Percentiles rank a stretch among this genome's conserved stretches.
Evolutionary conservation across 345 rosid genomes (phyloP).

Genomic region (Gossypium bickii): DNA sequence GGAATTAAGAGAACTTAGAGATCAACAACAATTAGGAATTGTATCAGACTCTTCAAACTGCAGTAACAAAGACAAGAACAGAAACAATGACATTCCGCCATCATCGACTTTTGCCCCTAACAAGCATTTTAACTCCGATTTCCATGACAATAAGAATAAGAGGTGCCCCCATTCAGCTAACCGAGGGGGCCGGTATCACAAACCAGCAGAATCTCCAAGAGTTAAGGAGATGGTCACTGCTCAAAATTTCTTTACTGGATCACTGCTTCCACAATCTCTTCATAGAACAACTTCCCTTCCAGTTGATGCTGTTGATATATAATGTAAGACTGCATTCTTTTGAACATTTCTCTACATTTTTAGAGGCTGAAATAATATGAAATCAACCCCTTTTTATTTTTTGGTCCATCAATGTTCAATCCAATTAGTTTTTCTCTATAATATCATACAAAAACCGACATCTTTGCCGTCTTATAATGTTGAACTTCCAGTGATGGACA

Average conservation of each 20-base stretch:
- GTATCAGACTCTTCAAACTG: slow-evolving; percentile 25
- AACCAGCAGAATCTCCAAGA: slow-evolving; percentile 24
- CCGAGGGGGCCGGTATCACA: slow-evolving; percentile 28
- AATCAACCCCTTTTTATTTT: slow-evolving; percentile 8
- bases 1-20: slow-evolving; percentile 49
- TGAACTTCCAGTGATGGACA: too few relatives aligned
- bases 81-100: slow-evolving; percentile 14
- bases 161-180: slow-evolving; percentile 33
- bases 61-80: slow-evolving; percentile 21
- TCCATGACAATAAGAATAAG: slow-evolving; percentile 13
- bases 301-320: slow-evolving; percentile 35
- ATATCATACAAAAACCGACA: too few relatives aligned
- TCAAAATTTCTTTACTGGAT: slow-evolving; percentile 32
- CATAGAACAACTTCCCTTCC: slow-evolving; percentile 67
- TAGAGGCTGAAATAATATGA: slow-evolving; percentile 26
- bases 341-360: slow-evolving; percentile 18
- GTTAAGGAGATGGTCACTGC: slow-evolving; percentile 20
- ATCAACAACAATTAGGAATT: slow-evolving; percentile 43
- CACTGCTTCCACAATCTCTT: slow-evolving; percentile 45
- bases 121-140: slow-evolving; percentile 17
- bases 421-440: too few relatives aligned
- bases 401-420: background rate
- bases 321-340: slow-evolving; percentile 28
- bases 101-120: background rate
- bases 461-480: too few relatives aligned